A percentile compares a stretch with the other conserved stretches of the same genome.
Evolutionary conservation across 345 rosid species (phyloP).

Genomic region (Pistacia integerrima): DNA sequence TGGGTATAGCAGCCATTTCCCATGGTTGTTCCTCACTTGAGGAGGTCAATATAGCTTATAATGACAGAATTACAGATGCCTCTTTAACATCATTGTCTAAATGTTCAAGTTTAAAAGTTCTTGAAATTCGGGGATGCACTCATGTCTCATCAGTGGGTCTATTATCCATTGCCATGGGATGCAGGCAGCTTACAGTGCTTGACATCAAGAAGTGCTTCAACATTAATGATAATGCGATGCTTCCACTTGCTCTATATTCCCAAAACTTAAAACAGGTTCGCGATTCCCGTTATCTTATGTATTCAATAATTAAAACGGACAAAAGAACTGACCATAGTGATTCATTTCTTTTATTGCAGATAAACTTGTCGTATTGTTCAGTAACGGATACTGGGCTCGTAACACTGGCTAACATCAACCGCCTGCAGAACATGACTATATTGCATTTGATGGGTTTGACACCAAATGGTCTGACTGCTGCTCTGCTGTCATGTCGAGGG

Average conservation of each 20-base stretch:
- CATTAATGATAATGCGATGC: conserved; percentile 64
- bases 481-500: conserved; percentile 60
- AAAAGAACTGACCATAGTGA: neutral
- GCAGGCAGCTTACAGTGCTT: conserved; percentile 59
- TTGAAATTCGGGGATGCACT: conserved; percentile 70
- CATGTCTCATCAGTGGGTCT: conserved; percentile 63
- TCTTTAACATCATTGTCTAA: conserved; percentile 53
- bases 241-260: conserved; percentile 63
- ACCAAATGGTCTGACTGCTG: conserved; percentile 56
- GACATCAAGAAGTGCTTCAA: conserved; percentile 67
- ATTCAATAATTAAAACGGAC: neutral
- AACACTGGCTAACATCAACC: conserved; percentile 62
- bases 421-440: conserved; percentile 60
- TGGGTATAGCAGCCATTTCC: conserved; percentile 54
- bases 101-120: conserved; percentile 46
- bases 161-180: conserved; percentile 60
- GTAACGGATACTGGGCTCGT: conserved; percentile 64
- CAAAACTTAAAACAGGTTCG: conserved; percentile 67
- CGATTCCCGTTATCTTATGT: neutral
- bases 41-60: conserved; percentile 58
- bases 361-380: conserved; percentile 59
- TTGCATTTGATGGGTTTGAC: conserved; percentile 62
- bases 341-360: conserved; percentile 37
- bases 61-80: conserved; percentile 40
- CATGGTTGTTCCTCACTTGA: conserved; percentile 52